Conservation (phyloP, 805 yeast species). For the Wickerhamiella bombiphila region DNA sequence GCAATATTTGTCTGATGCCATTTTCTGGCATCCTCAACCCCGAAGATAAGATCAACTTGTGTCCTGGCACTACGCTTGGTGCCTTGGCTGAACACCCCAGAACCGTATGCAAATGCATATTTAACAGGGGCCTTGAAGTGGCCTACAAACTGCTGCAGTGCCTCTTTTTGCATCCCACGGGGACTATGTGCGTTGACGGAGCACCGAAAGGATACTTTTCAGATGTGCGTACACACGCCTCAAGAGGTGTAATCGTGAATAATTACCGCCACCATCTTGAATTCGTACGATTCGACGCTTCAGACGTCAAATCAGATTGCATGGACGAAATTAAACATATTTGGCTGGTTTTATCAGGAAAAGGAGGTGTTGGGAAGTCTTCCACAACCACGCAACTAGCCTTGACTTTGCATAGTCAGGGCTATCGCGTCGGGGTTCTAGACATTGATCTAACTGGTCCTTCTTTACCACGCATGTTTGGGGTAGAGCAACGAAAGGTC, state of each 20-base stretch:
- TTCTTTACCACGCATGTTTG: slow-evolving; percentile 91
- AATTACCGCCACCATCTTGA: no score
- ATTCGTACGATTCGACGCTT: no score
- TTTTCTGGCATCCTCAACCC: slow-evolving; percentile 55
- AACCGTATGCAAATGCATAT: slow-evolving; percentile 86
- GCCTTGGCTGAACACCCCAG: slow-evolving; percentile 79
- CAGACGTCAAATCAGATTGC: no score
- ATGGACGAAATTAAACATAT: slow-evolving; percentile 45
- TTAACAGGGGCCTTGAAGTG: slow-evolving; percentile 57
- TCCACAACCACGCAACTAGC: slow-evolving; percentile 93
- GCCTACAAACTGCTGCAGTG: slow-evolving; percentile 34
- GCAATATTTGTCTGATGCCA: slow-evolving; percentile 67
- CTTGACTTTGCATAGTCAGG: slow-evolving; percentile 53
- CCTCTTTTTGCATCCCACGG: slow-evolving; percentile 1
- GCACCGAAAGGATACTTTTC: no score
- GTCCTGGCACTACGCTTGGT: slow-evolving; percentile 28
- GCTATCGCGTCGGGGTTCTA: slow-evolving; percentile 77
- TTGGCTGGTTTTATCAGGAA: slow-evolving; percentile 62
- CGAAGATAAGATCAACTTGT: slow-evolving; percentile 76
- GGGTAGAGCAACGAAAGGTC: slow-evolving; percentile 64
- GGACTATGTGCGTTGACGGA: no score
- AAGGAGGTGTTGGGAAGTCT: slow-evolving; percentile 91
- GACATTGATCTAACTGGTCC: slow-evolving; percentile 97
- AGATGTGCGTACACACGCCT: not conserved
- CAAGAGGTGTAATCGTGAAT: not conserved